phyloP scores from a whole-genome alignment of 2,329 filamentous ascomycete species.

The Penicillium hordei region DNA sequence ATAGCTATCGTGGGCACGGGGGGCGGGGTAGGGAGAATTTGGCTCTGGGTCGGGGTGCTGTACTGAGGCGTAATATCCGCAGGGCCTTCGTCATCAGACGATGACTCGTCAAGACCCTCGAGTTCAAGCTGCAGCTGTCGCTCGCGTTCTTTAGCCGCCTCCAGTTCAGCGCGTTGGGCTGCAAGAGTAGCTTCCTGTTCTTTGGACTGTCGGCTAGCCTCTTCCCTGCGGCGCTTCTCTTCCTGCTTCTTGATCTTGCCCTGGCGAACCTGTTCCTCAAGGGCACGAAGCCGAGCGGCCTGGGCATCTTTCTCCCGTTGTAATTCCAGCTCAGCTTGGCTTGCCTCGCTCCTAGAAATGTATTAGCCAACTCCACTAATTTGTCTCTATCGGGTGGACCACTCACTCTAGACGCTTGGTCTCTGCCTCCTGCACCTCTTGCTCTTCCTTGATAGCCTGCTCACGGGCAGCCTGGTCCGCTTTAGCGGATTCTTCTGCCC shows the following conservation, averaged over 20 bases:
- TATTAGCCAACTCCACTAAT: slow-evolving; percentile 8
- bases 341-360: slow-evolving; percentile 65
- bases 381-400: not conserved
- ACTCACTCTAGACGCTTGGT: slow-evolving; percentile 81
- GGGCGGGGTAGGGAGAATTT: slow-evolving; percentile 47
- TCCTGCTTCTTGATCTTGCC: slow-evolving; percentile 96
- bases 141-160: slow-evolving; percentile 85
- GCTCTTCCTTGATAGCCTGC: slow-evolving; percentile 60
- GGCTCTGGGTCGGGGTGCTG: slow-evolving; percentile 59
- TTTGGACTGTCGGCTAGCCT: slow-evolving; percentile 78
- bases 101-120: slow-evolving; percentile 73
- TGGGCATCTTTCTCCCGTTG: slow-evolving; percentile 76
- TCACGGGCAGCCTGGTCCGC: slow-evolving; percentile 60
- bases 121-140: slow-evolving; percentile 85
- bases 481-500: slow-evolving; percentile 61
- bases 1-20: slow-evolving; percentile 31
- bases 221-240: slow-evolving; percentile 90
- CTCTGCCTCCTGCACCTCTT: slow-evolving; percentile 71
- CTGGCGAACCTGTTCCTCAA: slow-evolving; percentile 90
- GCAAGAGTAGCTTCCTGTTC: slow-evolving; percentile 84
- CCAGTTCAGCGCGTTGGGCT: slow-evolving; percentile 84
- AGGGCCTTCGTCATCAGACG: slow-evolving; percentile 77
- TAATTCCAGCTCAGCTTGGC: slow-evolving; percentile 75
- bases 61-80: slow-evolving; percentile 66
- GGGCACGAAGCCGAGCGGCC: slow-evolving; percentile 76